Conservation (phyloP, 257 asterid species). For the Jacaranda mimosifolia region DNA sequence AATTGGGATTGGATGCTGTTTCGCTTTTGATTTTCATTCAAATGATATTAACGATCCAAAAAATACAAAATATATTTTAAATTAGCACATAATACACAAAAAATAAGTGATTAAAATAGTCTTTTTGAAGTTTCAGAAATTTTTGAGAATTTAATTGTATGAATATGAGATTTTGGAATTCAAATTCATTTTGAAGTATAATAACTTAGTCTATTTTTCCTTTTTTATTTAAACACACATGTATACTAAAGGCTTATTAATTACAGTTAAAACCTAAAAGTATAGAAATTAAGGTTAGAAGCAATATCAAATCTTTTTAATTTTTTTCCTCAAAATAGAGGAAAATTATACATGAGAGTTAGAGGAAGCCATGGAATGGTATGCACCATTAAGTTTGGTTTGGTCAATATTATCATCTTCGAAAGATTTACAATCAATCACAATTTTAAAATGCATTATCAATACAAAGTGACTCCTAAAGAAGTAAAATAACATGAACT, state of each 20-base stretch:
- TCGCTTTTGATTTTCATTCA: not conserved
- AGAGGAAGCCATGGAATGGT: not conserved
- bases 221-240: too few relatives aligned
- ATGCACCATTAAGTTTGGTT: slow-evolving; percentile 6
- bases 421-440: slow-evolving; percentile 5
- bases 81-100: not conserved
- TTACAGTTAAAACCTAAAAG: too few relatives aligned
- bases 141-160: too few relatives aligned
- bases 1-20: not conserved
- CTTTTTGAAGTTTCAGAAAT: too few relatives aligned
- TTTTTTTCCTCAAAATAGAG: not conserved
- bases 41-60: not conserved
- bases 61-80: not conserved
- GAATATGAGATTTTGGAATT: too few relatives aligned
- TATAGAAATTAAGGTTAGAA: not conserved
- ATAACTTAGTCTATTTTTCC: too few relatives aligned
- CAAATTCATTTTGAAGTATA: too few relatives aligned
- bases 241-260: too few relatives aligned
- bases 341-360: not conserved
- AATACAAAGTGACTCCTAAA: slow-evolving; percentile 24
- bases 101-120: not conserved
- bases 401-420: slow-evolving; percentile 5
- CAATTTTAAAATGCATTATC: slow-evolving; percentile 13
- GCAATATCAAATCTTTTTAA: not conserved
- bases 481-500: slow-evolving; percentile 32